Percentiles rank a stretch among this genome's conserved stretches.
Evolutionary conservation across 2,329 filamentous ascomycete genomes (phyloP).

Genomic region (Cephalotrichum gorgonifer): DNA sequence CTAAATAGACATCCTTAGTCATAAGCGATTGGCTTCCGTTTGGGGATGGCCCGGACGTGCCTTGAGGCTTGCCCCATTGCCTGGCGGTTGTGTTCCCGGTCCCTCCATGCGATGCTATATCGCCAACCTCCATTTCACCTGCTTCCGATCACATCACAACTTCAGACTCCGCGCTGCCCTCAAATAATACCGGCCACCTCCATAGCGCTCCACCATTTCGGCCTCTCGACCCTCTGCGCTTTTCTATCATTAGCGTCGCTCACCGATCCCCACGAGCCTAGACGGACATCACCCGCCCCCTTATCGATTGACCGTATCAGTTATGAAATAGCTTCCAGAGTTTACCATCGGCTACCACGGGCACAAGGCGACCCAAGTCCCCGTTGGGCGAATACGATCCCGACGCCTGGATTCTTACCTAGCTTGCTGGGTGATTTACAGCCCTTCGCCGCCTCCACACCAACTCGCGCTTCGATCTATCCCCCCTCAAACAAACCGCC

Average conservation of each 20-base stretch:
- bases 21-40: not conserved
- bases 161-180: not conserved
- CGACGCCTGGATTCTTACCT: not conserved
- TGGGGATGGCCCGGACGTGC: not conserved
- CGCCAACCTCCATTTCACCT: not conserved
- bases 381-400: not conserved
- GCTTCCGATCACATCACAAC: not conserved
- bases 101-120: not conserved
- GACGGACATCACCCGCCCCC: not conserved
- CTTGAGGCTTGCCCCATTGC: not conserved
- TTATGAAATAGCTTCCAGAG: conserved; percentile 3
- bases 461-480: not conserved
- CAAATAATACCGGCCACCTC: not conserved
- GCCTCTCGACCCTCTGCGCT: not conserved
- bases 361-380: not conserved
- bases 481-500: not conserved
- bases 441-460: conserved; percentile 2
- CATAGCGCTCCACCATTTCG: not conserved
- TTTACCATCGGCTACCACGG: not conserved
- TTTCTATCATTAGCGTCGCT: not conserved
- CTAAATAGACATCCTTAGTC: not conserved
- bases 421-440: not conserved
- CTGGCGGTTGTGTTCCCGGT: not conserved
- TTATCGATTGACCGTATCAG: not conserved
- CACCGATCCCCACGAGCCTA: not conserved